phyloP scores from a whole-genome alignment of 768 basidiomycete species.

The Crucibulum laeve region DNA sequence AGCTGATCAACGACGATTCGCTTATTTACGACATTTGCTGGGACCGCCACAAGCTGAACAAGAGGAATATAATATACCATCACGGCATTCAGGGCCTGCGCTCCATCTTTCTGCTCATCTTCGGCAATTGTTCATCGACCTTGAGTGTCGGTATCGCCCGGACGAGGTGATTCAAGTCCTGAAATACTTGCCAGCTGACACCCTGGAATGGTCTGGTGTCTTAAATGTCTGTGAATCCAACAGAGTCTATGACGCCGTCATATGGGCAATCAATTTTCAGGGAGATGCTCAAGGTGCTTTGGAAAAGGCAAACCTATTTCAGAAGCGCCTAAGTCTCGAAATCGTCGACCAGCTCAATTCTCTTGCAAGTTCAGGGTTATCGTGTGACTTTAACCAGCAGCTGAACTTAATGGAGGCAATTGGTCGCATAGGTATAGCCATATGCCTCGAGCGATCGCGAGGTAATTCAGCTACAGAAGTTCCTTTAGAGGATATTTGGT shows the following conservation, averaged over 20 bases:
- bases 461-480: conserved; percentile 31
- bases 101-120: conserved; percentile 43
- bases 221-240: conserved; percentile 63
- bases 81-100: conserved; percentile 27
- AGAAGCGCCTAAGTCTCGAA: conserved; percentile 41
- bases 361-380: conserved; percentile 7
- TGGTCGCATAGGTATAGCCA: conserved; percentile 52
- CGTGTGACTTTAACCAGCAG: conserved; percentile 23
- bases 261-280: conserved; percentile 73
- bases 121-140: conserved; percentile 58
- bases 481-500: conserved; percentile 84
- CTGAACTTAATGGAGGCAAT: conserved; percentile 54
- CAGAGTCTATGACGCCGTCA: conserved; percentile 66
- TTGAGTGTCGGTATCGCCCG: conserved; percentile 74
- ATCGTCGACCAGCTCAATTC: conserved; percentile 34
- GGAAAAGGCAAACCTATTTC: conserved; percentile 56
- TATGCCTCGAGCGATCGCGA: conserved; percentile 70
- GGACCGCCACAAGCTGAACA: conserved; percentile 45
- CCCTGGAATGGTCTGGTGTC: conserved; percentile 53
- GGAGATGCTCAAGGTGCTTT: conserved; percentile 67
- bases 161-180: conserved; percentile 59
- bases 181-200: conserved; percentile 44
- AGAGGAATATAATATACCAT: conserved; percentile 24
- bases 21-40: conserved; percentile 76
- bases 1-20: conserved; percentile 51